Percentiles rank a stretch among this genome's conserved stretches.
Conservation (phyloP, 2,329 filamentous ascomycete species). For the Venturia asperata region DNA sequence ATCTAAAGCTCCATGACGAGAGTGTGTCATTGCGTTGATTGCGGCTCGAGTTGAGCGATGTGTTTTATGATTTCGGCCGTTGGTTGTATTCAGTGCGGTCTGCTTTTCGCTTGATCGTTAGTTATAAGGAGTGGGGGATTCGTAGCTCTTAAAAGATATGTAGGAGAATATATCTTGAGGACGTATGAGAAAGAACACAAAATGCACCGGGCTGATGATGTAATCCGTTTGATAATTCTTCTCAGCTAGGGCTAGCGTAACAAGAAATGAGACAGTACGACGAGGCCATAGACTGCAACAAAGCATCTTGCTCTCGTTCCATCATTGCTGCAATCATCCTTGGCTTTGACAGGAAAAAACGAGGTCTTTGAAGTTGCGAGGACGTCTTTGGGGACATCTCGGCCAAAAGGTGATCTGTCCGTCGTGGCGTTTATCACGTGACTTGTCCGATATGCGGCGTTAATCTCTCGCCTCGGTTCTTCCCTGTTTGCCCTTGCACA, state of each 20-base stretch:
- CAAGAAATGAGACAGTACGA: not conserved
- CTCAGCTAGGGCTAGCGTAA: slow-evolving; percentile 8
- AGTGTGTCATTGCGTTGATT: not conserved
- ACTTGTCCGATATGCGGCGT: not conserved
- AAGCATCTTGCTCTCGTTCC: not conserved
- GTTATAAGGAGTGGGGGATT: not conserved
- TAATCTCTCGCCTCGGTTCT: not conserved
- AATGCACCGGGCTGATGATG: not conserved
- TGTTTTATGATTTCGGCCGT: not conserved
- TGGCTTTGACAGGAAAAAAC: not conserved
- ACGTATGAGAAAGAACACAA: not conserved
- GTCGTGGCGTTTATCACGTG: not conserved
- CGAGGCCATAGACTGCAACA: not conserved
- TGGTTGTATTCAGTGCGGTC: not conserved
- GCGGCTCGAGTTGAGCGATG: not conserved
- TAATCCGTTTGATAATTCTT: not conserved
- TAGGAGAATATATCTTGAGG: not conserved
- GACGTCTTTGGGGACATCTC: not conserved
- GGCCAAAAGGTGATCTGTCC: not conserved
- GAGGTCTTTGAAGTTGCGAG: not conserved
- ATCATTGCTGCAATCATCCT: not conserved
- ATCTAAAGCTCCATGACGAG: not conserved
- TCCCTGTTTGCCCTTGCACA: not conserved
- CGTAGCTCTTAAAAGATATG: not conserved
- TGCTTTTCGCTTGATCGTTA: not conserved